A percentile compares a stretch with the other conserved stretches of the same genome.
Conservation (phyloP, 2,329 filamentous ascomycete species). For the Neofusicoccum parvum region DNA sequence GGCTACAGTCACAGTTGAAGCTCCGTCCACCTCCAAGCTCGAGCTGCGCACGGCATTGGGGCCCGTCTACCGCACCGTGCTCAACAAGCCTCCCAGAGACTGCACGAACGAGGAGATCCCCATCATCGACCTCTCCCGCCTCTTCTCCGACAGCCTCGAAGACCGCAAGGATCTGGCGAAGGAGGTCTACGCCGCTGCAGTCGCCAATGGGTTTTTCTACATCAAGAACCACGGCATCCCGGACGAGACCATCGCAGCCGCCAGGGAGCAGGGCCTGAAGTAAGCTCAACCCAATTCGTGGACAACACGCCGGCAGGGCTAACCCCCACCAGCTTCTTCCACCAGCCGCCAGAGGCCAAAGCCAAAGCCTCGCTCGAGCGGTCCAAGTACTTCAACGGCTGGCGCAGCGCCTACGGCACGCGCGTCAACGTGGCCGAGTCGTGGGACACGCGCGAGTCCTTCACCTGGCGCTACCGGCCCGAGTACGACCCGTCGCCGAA, state of each 20-base stretch:
- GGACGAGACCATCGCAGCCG: background rate
- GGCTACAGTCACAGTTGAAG: background rate
- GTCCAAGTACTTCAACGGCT: constrained; percentile 9
- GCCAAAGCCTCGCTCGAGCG: background rate
- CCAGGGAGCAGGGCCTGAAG: background rate
- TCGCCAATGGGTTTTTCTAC: constrained; percentile 51
- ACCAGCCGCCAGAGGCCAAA: background rate
- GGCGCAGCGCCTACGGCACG: background rate
- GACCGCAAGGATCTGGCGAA: constrained; percentile 44
- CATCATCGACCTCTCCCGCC: constrained; percentile 47
- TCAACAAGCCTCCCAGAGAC: background rate
- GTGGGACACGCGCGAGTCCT: constrained; percentile 6
- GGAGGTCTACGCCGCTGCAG: constrained; percentile 45
- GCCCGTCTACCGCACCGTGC: background rate
- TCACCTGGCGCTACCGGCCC: background rate
- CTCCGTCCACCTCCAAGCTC: background rate
- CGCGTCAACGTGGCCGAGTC: constrained; percentile 1
- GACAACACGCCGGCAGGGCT: background rate
- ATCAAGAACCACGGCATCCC: constrained; percentile 32
- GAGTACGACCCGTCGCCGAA: constrained; percentile 1
- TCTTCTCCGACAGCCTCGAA: constrained; percentile 40
- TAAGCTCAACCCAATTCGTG: background rate
- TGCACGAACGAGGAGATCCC: constrained; percentile 21
- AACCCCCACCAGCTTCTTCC: background rate
- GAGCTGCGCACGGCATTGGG: background rate